Evolutionary conservation across 2,329 filamentous ascomycete genomes (phyloP).

Genomic region (Onygenales sp.): DNA sequence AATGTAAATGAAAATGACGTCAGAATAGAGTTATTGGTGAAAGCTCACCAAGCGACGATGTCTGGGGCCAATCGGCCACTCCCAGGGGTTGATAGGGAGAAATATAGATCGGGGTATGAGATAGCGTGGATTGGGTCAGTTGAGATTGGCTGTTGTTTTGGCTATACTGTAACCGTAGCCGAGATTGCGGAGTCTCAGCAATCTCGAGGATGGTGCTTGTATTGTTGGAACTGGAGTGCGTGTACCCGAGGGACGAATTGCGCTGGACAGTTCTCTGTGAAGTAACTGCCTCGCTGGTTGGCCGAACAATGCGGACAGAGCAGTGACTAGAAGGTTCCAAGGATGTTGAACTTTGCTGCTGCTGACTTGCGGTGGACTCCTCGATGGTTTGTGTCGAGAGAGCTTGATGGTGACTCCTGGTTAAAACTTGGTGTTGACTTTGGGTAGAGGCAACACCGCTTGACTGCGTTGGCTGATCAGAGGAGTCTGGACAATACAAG

Average conservation of each 20-base stretch:
- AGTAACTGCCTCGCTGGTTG: background rate
- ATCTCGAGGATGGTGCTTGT: constrained; percentile 1
- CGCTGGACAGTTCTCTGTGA: background rate
- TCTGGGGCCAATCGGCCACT: background rate
- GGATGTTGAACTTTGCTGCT: background rate
- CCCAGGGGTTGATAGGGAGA: background rate
- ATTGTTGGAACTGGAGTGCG: background rate
- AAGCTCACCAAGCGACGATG: background rate
- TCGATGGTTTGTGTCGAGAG: background rate
- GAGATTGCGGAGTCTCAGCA: constrained; percentile 7
- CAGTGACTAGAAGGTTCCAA: background rate
- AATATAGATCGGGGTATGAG: background rate
- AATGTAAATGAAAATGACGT: background rate
- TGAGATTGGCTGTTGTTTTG: background rate
- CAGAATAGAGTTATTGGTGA: background rate
- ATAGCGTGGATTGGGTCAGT: background rate
- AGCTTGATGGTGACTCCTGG: background rate
- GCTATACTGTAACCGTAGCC: constrained; percentile 2
- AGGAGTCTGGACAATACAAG: constrained; percentile 4
- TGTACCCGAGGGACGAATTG: background rate
- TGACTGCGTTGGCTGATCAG: constrained; percentile 2
- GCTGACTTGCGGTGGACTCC: background rate
- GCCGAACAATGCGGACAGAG: background rate
- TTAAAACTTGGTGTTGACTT: constrained; percentile 1
- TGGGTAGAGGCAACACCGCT: constrained; percentile 1